Evolutionary conservation across 2,329 filamentous ascomycete species (phyloP), one percentile per base, ranked within the genome.

Genomic region (Alternaria longipes): DNA sequence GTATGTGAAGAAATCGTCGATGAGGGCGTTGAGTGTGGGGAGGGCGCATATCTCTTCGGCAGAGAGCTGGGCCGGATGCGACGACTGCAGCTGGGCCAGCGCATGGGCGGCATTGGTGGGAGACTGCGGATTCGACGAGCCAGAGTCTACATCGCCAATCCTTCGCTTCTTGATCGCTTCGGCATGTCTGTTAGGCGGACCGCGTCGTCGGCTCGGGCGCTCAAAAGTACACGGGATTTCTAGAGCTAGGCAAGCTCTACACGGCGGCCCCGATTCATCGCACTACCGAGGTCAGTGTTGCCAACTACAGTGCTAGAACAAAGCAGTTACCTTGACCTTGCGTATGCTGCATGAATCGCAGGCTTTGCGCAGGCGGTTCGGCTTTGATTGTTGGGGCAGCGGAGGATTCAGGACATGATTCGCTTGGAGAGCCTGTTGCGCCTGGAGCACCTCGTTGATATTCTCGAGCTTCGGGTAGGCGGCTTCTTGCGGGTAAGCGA

Each of bases 1-100:
- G 74, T 93, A 93, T 18, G 89, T 92, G 79, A 93, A 94, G 83
- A 92, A 94, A 80, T 94, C 91, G 75, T 93, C 90, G 59, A 94
- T 86, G 16, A 93, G 83, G 2, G 90, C 84, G 69, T 90, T 85
- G 54, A 94, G 81, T 11, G 90, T 87, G 8, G 87, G 85, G 76
- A 90, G 83, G 0, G 91, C 89, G 41, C 90, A 91, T 63, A 94
- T 93, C 2, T 86, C 83, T 73, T 94, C 91, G 49, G 89, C 84
- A 4, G 86, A 86, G 9, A 85, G 76, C 42, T 81, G 78, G 20
- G 73, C 72, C 18, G 83, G 79, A 5, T 81, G 78, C 61, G 81
- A 80, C 16, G 81, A 80, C 32, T 82, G 79, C 41, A 85, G 80
- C 49, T 83, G 80, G 30, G 84, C 82, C 22, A 86, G 79, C 32